phyloP scores from a whole-genome alignment of 2,329 filamentous ascomycete species.

The Dryadomyces sulphureus region DNA sequence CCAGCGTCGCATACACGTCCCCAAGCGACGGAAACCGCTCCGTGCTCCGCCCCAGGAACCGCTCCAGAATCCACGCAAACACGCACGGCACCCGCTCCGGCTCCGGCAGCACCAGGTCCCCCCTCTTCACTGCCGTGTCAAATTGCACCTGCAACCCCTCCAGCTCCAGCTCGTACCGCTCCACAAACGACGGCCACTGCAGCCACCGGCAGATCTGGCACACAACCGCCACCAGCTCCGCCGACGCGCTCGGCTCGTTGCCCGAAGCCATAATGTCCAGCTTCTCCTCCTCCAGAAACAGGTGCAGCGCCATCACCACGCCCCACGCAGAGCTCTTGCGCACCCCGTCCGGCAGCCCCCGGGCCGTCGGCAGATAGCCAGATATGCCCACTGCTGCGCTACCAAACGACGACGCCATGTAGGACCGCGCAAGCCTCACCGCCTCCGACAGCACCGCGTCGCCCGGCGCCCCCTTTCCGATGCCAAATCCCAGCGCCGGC shows the following conservation, averaged over 20 bases:
- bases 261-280: conserved; percentile 46
- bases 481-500: neutral
- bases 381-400: conserved; percentile 32
- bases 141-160: conserved; percentile 26
- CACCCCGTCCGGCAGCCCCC: conserved; percentile 34
- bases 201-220: conserved; percentile 76
- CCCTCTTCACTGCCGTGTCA: conserved; percentile 21
- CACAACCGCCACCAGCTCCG: conserved; percentile 54
- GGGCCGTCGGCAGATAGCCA: conserved; percentile 52
- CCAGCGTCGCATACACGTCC: conserved; percentile 28
- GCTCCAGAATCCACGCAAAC: conserved; percentile 38
- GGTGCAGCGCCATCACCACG: conserved; percentile 62
- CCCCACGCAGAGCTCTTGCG: conserved; percentile 49
- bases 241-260: conserved; percentile 25
- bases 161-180: conserved; percentile 36
- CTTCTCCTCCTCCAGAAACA: conserved; percentile 82
- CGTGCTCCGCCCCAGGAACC: conserved; percentile 23
- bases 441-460: conserved; percentile 28
- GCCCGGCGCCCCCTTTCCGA: neutral
- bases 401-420: conserved; percentile 44
- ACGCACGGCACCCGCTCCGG: conserved; percentile 21
- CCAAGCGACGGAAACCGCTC: conserved; percentile 26
- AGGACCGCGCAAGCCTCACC: conserved; percentile 48
- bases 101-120: conserved; percentile 11
- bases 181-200: conserved; percentile 43